These are phyloP conservation scores for Agaricales sp. DNA, from an alignment of 1,284 basidiomycete genomes.

Conservation along the genomic window DNA sequence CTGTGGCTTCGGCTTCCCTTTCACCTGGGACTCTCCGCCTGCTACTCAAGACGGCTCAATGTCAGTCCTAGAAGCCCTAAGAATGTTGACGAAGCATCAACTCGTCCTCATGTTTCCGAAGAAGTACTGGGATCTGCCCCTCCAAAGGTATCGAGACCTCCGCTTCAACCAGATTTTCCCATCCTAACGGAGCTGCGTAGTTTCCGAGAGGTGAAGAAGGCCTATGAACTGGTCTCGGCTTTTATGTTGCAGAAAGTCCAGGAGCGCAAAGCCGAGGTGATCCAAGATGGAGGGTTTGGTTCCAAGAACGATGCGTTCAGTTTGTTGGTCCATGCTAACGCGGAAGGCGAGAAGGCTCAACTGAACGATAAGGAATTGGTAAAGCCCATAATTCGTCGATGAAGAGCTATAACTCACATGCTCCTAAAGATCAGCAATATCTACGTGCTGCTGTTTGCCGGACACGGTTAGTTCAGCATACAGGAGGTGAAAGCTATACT, in stretches of 20 bases:
- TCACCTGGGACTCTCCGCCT: constrained; percentile 31
- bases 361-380: constrained; percentile 41
- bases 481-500: constrained; percentile 1
- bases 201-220: constrained; percentile 14
- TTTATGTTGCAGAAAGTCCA: constrained; percentile 33
- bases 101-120: constrained; percentile 19
- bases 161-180: background rate
- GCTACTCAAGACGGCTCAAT: constrained; percentile 25
- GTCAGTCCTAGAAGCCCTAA: constrained; percentile 34
- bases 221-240: constrained; percentile 14
- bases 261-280: constrained; percentile 24
- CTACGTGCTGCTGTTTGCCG: constrained; percentile 42
- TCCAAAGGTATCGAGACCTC: constrained; percentile 25
- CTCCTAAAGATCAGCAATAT: constrained; percentile 39
- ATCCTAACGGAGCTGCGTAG: constrained; percentile 3
- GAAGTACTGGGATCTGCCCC: constrained; percentile 32
- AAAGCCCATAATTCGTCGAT: constrained; percentile 4
- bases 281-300: constrained; percentile 11
- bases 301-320: constrained; percentile 31
- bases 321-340: constrained; percentile 38
- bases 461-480: constrained; percentile 31
- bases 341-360: constrained; percentile 30
- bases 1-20: constrained; percentile 41
- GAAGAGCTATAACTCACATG: background rate
- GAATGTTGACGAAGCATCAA: constrained; percentile 16